Evolutionary conservation across 2,329 filamentous ascomycete species (phyloP).

Genomic region (Colletotrichum camelliae): DNA sequence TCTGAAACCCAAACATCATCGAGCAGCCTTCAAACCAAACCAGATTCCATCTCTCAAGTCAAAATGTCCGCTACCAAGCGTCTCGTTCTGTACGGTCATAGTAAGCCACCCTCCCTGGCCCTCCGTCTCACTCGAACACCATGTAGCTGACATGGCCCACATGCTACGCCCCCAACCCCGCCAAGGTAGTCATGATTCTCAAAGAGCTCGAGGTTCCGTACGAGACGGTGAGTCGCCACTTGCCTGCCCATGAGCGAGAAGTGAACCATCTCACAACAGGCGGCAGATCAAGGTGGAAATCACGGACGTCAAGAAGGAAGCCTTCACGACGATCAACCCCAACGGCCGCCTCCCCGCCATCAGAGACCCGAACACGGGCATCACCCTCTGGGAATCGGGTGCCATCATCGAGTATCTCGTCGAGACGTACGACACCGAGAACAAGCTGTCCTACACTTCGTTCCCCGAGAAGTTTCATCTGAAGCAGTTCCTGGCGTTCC

Average conservation of each 20-base stretch:
- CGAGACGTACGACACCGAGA: slow-evolving; percentile 31
- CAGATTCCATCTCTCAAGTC: not conserved
- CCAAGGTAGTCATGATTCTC: slow-evolving; percentile 37
- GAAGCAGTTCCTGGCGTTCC: slow-evolving; percentile 6
- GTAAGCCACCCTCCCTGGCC: not conserved
- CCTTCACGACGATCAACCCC: slow-evolving; percentile 35
- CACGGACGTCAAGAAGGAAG: slow-evolving; percentile 27
- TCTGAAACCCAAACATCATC: not conserved
- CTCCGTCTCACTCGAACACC: not conserved
- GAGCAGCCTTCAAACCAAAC: too few species aligned
- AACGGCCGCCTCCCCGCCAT: slow-evolving; percentile 40
- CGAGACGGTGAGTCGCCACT: slow-evolving; percentile 19
- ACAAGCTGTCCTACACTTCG: slow-evolving; percentile 29
- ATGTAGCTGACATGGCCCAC: not conserved
- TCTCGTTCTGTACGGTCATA: not conserved
- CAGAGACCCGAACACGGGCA: slow-evolving; percentile 37
- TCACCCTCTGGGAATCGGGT: slow-evolving; percentile 34
- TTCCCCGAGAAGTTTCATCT: slow-evolving; percentile 31
- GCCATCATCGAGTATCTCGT: slow-evolving; percentile 36
- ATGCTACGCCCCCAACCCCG: slow-evolving; percentile 30
- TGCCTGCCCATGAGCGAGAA: not conserved
- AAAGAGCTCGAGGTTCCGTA: slow-evolving; percentile 43
- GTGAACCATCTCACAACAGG: not conserved
- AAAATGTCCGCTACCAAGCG: not conserved
- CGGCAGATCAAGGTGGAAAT: slow-evolving; percentile 20